Percentiles rank a stretch among this genome's conserved stretches.
These are phyloP conservation scores for Orbilia brochopaga DNA, from an alignment of 2,329 filamentous ascomycete species.

Conservation along the genomic window DNA sequence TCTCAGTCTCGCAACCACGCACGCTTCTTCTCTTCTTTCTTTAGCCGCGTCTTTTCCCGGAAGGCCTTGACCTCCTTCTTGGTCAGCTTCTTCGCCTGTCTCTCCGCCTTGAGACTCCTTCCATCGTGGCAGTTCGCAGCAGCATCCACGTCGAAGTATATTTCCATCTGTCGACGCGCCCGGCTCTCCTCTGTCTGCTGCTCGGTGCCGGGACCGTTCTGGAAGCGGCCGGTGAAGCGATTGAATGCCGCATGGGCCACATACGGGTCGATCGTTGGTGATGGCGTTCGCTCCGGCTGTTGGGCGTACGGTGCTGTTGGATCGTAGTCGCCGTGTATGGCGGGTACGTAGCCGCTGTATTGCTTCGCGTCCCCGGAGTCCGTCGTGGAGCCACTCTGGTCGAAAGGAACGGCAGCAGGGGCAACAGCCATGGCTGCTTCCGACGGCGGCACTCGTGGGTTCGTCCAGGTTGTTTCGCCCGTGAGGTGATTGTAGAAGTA, in stretches of 20 bases:
- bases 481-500: slow-evolving; percentile 88
- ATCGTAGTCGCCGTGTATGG: slow-evolving; percentile 95
- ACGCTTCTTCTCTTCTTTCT: slow-evolving; percentile 91
- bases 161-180: slow-evolving; percentile 83
- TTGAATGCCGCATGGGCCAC: slow-evolving; percentile 80
- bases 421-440: slow-evolving; percentile 56
- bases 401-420: slow-evolving; percentile 45
- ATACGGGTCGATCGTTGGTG: slow-evolving; percentile 62
- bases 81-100: slow-evolving; percentile 79
- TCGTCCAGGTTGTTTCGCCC: slow-evolving; percentile 78
- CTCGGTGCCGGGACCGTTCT: slow-evolving; percentile 68
- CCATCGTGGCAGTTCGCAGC: slow-evolving; percentile 91
- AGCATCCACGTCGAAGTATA: slow-evolving; percentile 94
- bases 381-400: slow-evolving; percentile 34
- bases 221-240: slow-evolving; percentile 84
- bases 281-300: slow-evolving; percentile 59
- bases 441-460: slow-evolving; percentile 71
- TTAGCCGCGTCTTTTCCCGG: slow-evolving; percentile 84
- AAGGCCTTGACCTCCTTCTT: slow-evolving; percentile 89
- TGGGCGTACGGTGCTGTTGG: slow-evolving; percentile 93
- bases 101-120: slow-evolving; percentile 86
- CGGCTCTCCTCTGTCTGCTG: slow-evolving; percentile 87
- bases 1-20: slow-evolving; percentile 85
- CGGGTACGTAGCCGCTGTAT: slow-evolving; percentile 86
- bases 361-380: slow-evolving; percentile 59